Conservation (phyloP, 345 rosid genomes). For the Cochlearia excelsa region DNA sequence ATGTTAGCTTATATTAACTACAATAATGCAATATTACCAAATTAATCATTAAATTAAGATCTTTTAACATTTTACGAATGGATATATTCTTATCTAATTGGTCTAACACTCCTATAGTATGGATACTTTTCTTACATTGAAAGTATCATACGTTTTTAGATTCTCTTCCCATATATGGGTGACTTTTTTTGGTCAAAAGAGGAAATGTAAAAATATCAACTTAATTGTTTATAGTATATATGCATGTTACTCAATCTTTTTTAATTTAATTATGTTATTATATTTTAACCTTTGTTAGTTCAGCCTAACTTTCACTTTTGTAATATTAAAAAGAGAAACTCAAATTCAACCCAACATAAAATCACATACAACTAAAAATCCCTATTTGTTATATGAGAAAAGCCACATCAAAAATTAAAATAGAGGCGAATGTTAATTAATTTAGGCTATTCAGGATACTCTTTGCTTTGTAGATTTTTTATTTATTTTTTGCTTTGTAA, state of each 20-base stretch:
- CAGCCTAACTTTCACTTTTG: constrained; percentile 12
- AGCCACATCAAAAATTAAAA: no score
- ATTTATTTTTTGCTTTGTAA: no score
- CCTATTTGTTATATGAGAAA: no score
- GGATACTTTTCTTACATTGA: constrained; percentile 27
- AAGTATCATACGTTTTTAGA: constrained; percentile 33
- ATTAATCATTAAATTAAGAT: background rate
- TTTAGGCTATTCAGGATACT: no score
- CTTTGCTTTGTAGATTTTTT: no score
- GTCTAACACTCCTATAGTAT: background rate
- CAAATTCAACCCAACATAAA: no score
- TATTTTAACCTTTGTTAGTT: background rate
- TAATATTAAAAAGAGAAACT: no score
- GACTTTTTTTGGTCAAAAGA: constrained; percentile 21
- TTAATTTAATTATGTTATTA: background rate
- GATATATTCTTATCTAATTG: no score
- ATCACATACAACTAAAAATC: no score
- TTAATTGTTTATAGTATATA: background rate
- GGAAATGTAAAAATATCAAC: constrained; percentile 6
- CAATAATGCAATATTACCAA: background rate
- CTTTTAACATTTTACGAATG: background rate
- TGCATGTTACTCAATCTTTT: background rate
- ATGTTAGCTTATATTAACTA: background rate
- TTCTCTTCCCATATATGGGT: constrained; percentile 33
- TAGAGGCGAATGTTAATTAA: no score